Conservation (phyloP, 2,329 filamentous ascomycete species). For the Verticillium alfalfae region DNA sequence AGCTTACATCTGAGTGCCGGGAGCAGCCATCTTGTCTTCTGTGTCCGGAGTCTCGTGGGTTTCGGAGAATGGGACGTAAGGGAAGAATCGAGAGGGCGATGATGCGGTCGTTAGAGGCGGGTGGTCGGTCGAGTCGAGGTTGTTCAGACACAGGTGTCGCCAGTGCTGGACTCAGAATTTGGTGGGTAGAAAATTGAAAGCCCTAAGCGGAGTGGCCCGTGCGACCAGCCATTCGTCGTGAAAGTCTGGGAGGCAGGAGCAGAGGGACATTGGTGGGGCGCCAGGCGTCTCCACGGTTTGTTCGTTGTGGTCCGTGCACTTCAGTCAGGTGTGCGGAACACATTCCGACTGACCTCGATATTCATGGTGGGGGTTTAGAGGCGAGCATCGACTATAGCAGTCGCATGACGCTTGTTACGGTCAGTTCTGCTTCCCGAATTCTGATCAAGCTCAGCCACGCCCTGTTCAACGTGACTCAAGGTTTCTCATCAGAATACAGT, state of each 20-base stretch:
- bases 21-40: conserved; percentile 52
- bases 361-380: not conserved
- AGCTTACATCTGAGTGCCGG: conserved; percentile 58
- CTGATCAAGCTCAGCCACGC: too few relatives aligned
- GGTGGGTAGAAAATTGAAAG: conserved; percentile 4
- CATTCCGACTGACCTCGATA: not conserved
- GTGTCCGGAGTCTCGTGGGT: conserved; percentile 12
- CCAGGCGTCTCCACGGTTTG: not conserved
- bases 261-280: not conserved
- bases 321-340: not conserved
- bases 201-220: conserved; percentile 7
- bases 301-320: not conserved
- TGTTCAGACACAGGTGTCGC: conserved; percentile 2
- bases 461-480: too few relatives aligned
- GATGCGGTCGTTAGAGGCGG: conserved; percentile 23
- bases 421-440: too few relatives aligned
- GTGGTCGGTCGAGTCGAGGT: conserved; percentile 7
- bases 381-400: too few relatives aligned
- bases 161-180: conserved; percentile 2
- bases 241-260: not conserved
- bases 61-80: conserved; percentile 19
- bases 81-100: conserved; percentile 28
- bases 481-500: too few relatives aligned
- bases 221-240: not conserved
- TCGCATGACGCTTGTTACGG: too few relatives aligned